Percentiles rank a stretch among this genome's conserved stretches.
phyloP scores from a whole-genome alignment of 2,329 filamentous ascomycete species.

The Sarocladium oryzae region DNA sequence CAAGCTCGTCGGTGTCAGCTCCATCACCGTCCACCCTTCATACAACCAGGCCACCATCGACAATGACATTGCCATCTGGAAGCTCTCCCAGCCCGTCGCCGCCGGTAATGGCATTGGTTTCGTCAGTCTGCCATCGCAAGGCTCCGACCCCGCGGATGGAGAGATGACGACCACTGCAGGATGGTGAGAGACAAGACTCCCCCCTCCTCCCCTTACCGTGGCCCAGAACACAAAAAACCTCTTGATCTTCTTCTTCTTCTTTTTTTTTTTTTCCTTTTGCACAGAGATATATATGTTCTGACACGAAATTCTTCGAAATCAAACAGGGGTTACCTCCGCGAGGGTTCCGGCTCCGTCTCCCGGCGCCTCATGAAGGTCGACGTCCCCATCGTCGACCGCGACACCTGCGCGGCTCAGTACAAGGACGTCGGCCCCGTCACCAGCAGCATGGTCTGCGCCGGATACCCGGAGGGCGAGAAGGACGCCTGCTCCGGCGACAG shows the following conservation, averaged over 20 bases:
- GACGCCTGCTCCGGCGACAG: slow-evolving; percentile 27
- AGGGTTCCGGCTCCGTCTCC: slow-evolving; percentile 12
- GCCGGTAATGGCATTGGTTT: slow-evolving; percentile 19
- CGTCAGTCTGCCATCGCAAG: slow-evolving; percentile 17
- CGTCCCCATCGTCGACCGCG: slow-evolving; percentile 22
- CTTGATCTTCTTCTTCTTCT: too few species aligned
- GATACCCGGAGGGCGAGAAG: slow-evolving; percentile 18
- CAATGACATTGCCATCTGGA: slow-evolving; percentile 24
- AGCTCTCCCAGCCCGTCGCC: slow-evolving; percentile 19
- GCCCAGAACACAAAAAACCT: too few species aligned
- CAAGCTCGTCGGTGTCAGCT: slow-evolving; percentile 18
- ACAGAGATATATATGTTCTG: too few species aligned
- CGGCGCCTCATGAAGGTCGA: slow-evolving; percentile 23
- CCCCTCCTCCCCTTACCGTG: background rate
- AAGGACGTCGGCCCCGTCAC: slow-evolving; percentile 16
- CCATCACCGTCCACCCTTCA: slow-evolving; percentile 18
- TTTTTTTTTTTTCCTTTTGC: too few species aligned
- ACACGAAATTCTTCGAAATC: too few species aligned
- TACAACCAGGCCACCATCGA: slow-evolving; percentile 15
- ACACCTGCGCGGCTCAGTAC: slow-evolving; percentile 20
- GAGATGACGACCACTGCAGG: slow-evolving; percentile 19
- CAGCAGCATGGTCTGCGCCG: slow-evolving; percentile 26
- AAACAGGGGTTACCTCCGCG: slow-evolving; percentile 11
- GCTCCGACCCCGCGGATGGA: slow-evolving; percentile 20
- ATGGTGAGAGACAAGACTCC: slow-evolving; percentile 17